Percentiles rank a stretch among this genome's conserved stretches.
Evolutionary conservation across 164 flowering plant species (phyloP).

Genomic region (Paratinospora sagittata): DNA sequence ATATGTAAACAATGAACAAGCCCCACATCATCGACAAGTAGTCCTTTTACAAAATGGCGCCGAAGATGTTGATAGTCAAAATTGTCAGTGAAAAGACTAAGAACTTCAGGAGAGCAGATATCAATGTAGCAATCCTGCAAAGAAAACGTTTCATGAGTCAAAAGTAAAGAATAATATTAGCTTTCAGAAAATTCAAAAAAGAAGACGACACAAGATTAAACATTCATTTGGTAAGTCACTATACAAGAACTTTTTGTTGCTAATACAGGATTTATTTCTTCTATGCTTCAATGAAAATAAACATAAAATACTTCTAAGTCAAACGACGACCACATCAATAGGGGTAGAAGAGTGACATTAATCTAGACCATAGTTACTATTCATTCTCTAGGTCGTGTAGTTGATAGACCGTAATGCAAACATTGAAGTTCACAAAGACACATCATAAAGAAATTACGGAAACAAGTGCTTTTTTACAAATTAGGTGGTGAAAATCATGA

Average conservation of each 20-base stretch:
- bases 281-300: neutral
- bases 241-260: neutral
- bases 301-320: neutral
- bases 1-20: slow-evolving; percentile 11
- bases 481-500: neutral
- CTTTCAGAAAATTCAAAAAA: neutral
- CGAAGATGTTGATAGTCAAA: slow-evolving; percentile 99
- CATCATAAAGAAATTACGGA: neutral
- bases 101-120: slow-evolving; percentile 91
- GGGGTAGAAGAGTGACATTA: neutral
- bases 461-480: neutral
- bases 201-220: neutral
- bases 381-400: neutral
- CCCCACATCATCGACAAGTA: slow-evolving; percentile 91
- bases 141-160: slow-evolving; percentile 2
- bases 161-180: neutral
- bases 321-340: neutral
- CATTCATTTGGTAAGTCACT: neutral
- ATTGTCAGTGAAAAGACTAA: slow-evolving; percentile 87
- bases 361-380: neutral
- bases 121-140: slow-evolving; percentile 95
- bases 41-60: slow-evolving; percentile 92
- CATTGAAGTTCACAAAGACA: neutral
- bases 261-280: neutral
- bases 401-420: neutral